These are phyloP conservation scores for Westerdykella sp. DNA, from an alignment of 2,329 filamentous ascomycete species.

Conservation along the genomic window DNA sequence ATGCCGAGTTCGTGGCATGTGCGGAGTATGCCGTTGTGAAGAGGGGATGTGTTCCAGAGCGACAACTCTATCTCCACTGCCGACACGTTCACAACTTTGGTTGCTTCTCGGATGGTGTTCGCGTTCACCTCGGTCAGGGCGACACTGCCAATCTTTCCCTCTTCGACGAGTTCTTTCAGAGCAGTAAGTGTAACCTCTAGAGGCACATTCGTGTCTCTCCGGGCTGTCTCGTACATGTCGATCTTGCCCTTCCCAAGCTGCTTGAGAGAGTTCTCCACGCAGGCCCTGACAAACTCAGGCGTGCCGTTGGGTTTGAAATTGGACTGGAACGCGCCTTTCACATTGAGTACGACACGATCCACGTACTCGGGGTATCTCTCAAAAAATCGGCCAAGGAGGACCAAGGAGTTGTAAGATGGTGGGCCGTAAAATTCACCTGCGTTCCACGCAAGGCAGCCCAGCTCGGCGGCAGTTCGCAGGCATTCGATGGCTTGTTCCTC, in stretches of 20 bases:
- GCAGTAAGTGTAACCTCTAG: conserved; percentile 35
- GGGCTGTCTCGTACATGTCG: conserved; percentile 38
- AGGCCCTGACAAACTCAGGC: conserved; percentile 14
- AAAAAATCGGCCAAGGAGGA: conserved; percentile 42
- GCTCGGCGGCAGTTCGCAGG: conserved; percentile 33
- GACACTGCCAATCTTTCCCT: conserved; percentile 36
- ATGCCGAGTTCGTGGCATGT: conserved; percentile 55
- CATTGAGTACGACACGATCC: conserved; percentile 37
- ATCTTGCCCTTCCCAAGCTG: conserved; percentile 36
- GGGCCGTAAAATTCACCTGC: conserved; percentile 40
- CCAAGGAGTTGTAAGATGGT: conserved; percentile 36
- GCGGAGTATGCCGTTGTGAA: conserved; percentile 49
- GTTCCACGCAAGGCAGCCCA: conserved; percentile 40
- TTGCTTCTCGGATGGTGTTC: conserved; percentile 33
- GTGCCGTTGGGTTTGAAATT: conserved; percentile 30
- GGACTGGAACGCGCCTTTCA: conserved; percentile 38
- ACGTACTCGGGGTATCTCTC: conserved; percentile 41
- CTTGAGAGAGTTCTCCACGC: conserved; percentile 36
- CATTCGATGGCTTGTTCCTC: conserved; percentile 29
- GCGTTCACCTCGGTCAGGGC: conserved; percentile 36
- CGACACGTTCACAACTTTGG: conserved; percentile 38
- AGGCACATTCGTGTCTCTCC: conserved; percentile 34
- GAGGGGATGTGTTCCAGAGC: conserved; percentile 42
- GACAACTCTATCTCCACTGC: conserved; percentile 54
- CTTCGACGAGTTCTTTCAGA: conserved; percentile 7